Evolutionary conservation across 176 grass and related monocot species (phyloP).

Genomic region (Sorghum bicolor): DNA sequence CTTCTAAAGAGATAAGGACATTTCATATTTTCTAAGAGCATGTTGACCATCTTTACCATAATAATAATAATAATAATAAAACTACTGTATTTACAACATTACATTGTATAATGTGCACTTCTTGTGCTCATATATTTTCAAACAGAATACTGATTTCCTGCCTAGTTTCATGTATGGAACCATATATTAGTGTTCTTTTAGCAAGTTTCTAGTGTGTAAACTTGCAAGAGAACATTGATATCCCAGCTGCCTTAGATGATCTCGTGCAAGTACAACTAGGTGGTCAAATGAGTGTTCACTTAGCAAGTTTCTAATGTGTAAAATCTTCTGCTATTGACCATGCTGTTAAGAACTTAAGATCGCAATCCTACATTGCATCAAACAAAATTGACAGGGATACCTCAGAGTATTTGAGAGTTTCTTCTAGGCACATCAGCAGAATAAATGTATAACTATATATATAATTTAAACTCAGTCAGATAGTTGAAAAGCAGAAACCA

Average conservation of each 20-base stretch:
- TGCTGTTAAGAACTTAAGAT: background rate
- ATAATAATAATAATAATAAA: no score
- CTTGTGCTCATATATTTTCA: background rate
- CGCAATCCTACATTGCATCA: background rate
- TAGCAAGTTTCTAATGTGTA: slow-evolving; percentile 4
- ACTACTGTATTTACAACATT: background rate
- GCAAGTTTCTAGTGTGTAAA: background rate
- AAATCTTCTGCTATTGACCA: background rate
- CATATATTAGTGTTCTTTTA: background rate
- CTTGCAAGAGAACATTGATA: background rate
- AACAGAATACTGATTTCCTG: background rate
- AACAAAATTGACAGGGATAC: background rate
- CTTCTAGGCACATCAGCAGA: background rate
- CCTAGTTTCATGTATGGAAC: background rate
- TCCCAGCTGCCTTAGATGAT: background rate
- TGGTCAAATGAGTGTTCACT: slow-evolving; percentile 4
- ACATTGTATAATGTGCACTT: background rate
- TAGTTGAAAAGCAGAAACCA: background rate
- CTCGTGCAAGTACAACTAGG: background rate
- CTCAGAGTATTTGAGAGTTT: background rate
- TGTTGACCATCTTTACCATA: background rate
- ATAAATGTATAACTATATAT: background rate
- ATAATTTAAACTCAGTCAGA: background rate
- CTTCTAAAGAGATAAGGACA: background rate
- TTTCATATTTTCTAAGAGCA: background rate